Evolutionary conservation across 495 filamentous ascomycete species (phyloP), one percentile per base, ranked within the genome.

Genomic region (Parmelia sp.): DNA sequence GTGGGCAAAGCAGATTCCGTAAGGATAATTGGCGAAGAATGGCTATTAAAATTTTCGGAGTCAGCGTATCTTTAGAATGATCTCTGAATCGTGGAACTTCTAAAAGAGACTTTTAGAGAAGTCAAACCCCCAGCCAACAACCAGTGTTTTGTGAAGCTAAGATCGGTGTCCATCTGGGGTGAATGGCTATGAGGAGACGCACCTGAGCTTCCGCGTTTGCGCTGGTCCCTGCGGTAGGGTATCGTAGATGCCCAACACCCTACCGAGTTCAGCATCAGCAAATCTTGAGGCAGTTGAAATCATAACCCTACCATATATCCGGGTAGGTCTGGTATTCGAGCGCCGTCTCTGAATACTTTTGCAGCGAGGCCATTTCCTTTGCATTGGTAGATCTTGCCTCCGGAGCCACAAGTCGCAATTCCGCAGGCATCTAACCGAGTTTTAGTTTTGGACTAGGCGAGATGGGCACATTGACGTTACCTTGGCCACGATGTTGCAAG

Each of bases 351-450:
- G 77, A 96, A 96, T 64, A 95, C 90, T 77, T 90, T 91, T 64
- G 88, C 83, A 31, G 90, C 94, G 83, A 96, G 90, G 40, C 92
- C 93, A 73, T 93, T 93, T 60, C 91, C 90, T 78, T 96, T 97
- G 74, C 90, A 86, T 69, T 96, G 92, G 75, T 86, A 92, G 63
- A 96, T 88, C 17, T 89, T 83, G 65, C 93, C 91, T 19, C 90
- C 89, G 0, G 82, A 74, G 8, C 84, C 87, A 70, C 90, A 96
- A 29, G 87, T 92, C 37, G 79, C 76, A 53, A 62, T 92, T 58
- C 93, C 93, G 58, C 89, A 92, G 31, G 92, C 93, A 88, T 49
- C 23, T 49, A 0, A 23, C 10, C 3, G 45, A 49, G 10, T 49
- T 23, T 14, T 21, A 45, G 42, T 45, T 9, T 8, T 23, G 42